phyloP scores from a whole-genome alignment of 208 protist genomes.

The Herpetomonas samuelpessoai region DNA sequence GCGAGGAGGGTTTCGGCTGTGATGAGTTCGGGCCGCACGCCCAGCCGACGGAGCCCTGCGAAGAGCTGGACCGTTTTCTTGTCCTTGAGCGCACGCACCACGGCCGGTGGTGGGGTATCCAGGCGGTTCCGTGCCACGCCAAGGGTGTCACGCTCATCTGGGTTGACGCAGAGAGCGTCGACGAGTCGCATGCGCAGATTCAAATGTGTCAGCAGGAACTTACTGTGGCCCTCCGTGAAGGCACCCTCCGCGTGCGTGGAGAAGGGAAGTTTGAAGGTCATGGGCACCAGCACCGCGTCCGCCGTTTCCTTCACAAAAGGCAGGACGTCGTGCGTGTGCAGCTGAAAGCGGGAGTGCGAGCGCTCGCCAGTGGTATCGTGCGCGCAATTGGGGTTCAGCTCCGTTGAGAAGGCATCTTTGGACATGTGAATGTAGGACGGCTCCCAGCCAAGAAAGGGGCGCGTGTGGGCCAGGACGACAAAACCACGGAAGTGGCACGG shows the following conservation, averaged over 20 bases:
- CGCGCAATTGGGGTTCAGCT: background rate
- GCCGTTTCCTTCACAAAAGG: background rate
- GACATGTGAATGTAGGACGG: conserved; percentile 14
- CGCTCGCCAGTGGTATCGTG: too few relatives aligned
- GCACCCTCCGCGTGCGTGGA: conserved; percentile 46
- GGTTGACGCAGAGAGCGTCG: conserved; percentile 1
- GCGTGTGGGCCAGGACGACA: conserved; percentile 58
- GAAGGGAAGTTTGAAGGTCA: conserved; percentile 43
- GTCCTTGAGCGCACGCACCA: conserved; percentile 27
- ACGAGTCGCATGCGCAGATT: conserved; percentile 37
- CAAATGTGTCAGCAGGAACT: conserved; percentile 42
- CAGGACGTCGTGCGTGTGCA: background rate
- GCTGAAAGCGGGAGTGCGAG: background rate
- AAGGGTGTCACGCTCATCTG: background rate
- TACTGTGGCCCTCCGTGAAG: conserved; percentile 4
- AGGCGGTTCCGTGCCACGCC: conserved; percentile 8
- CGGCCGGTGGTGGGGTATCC: conserved; percentile 14
- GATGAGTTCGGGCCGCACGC: conserved; percentile 53
- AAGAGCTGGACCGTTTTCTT: conserved; percentile 51
- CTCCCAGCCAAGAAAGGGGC: conserved; percentile 72
- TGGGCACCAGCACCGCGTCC: conserved; percentile 1
- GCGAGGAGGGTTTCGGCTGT: conserved; percentile 46
- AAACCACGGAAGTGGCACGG: conserved; percentile 43
- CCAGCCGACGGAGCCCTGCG: conserved; percentile 43
- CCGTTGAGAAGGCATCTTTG: background rate